Percentiles rank a stretch among this genome's conserved stretches.
Evolutionary conservation across 257 asterid species (phyloP).

Genomic region (Rehmannia glutinosa): DNA sequence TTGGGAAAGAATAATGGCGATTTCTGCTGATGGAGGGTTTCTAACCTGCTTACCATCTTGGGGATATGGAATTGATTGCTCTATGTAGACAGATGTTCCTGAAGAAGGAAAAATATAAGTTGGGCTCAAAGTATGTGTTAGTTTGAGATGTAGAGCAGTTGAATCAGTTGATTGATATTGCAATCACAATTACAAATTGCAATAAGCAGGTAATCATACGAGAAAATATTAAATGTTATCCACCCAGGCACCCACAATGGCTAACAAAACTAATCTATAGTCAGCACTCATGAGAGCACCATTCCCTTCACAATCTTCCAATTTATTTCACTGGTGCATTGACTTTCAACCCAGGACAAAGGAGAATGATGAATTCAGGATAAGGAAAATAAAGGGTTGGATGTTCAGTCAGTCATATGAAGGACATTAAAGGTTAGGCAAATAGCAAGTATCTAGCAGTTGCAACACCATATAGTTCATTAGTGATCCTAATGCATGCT

Average conservation of each 20-base stretch:
- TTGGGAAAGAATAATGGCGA: not conserved
- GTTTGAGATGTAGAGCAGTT: constrained; percentile 2
- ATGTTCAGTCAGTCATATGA: not conserved
- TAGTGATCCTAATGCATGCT: not conserved
- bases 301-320: not conserved
- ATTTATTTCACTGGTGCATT: not conserved
- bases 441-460: not conserved
- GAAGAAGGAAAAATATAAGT: constrained; percentile 25
- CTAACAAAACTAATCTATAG: not conserved
- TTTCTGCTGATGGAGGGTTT: constrained; percentile 15
- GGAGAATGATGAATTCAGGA: not conserved
- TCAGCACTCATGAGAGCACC: not conserved
- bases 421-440: not conserved
- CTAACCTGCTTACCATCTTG: constrained; percentile 96
- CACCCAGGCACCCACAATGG: not conserved
- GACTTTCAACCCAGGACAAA: not conserved
- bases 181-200: not conserved
- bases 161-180: not conserved
- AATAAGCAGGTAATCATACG: not conserved
- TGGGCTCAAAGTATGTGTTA: constrained; percentile 12
- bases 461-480: not conserved
- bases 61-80: constrained; percentile 83
- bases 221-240: not conserved
- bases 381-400: not conserved
- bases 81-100: constrained; percentile 84